Base-by-base conservation (phyloP, 306 rosid species). In the Acacia melanoxylon region DNA sequence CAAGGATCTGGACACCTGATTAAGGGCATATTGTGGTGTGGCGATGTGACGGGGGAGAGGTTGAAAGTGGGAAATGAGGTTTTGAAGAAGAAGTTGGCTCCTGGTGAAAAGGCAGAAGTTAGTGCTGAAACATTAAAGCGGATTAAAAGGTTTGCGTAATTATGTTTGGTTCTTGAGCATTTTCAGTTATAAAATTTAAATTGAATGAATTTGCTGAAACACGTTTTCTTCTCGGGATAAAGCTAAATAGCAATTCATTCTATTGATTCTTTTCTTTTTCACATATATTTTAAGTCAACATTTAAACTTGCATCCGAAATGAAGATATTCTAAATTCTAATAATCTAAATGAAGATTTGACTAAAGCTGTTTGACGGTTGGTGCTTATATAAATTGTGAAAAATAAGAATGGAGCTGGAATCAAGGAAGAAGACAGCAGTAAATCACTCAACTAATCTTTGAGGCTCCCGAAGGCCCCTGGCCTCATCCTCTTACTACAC, bases 11-110 rank as follows among this genome's bases (percentile, higher is more conserved):
- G 96, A 5, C 91, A 91, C 25, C 81, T 93, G 88, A 85, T 95
- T 16, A 83, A 86, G 85, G 99, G 99, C 48, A 91, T 95, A 33
- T 87, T 96, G 77, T 96, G 99, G 98, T 96, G 99, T 42, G 97
- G 99, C 5, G 99, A 96, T 85, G 97, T 96, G 84, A 96, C 97
- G 0, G 85, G 90, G 59, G 98, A 96, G 6, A 90, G 97, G 89
- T 84, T 96, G 91, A 88, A 89, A 44, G 83, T 87, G 97, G 98
- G 98, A 25, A 93, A 96, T 78, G 82, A 87, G 76, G 88, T 90
- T 75, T 78, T 93, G 97, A 94, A 95, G 89, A 89, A 83, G 86
- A 92, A 85, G 89, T 72, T 89, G 86, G 54, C 66, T 71, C 82
- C 97, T 27, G 61, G 83, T 20, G 75, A 90, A 2, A 79, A 71